A percentile compares a stretch with the other conserved stretches of the same genome.
Conservation (phyloP, 371 early-diverging fungal species). For the Mucor mucedo region DNA sequence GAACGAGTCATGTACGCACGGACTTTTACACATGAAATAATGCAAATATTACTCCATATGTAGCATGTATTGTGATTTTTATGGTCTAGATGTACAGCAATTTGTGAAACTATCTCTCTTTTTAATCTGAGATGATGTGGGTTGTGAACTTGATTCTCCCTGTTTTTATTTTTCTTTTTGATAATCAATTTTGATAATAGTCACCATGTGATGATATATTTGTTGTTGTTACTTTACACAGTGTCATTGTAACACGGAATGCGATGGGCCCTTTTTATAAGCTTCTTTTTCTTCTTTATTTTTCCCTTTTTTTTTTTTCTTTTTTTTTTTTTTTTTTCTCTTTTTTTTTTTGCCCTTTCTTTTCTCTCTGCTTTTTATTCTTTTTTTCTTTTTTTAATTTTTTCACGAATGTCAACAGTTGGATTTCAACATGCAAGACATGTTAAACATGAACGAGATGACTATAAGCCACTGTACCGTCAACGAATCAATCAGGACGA, state of each 20-base stretch:
- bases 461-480: neutral
- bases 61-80: slow-evolving; percentile 1
- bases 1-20: slow-evolving; percentile 1
- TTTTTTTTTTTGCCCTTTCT: neutral
- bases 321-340: neutral
- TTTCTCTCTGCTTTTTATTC: neutral
- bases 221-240: slow-evolving; percentile 5
- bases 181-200: neutral
- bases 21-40: slow-evolving; percentile 6
- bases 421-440: neutral
- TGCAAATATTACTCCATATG: slow-evolving; percentile 7
- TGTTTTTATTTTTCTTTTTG: neutral
- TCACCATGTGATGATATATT: slow-evolving; percentile 9
- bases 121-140: neutral
- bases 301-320: neutral
- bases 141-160: neutral
- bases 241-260: slow-evolving; percentile 4
- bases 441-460: no score
- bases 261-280: slow-evolving; percentile 1
- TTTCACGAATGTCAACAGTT: neutral
- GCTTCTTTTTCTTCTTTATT: neutral
- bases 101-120: neutral
- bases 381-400: neutral
- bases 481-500: slow-evolving; percentile 24
- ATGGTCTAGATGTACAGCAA: slow-evolving; percentile 3